Evolutionary conservation across 495 filamentous ascomycete species (phyloP).

Genomic region (Hypoxylon rickii): DNA sequence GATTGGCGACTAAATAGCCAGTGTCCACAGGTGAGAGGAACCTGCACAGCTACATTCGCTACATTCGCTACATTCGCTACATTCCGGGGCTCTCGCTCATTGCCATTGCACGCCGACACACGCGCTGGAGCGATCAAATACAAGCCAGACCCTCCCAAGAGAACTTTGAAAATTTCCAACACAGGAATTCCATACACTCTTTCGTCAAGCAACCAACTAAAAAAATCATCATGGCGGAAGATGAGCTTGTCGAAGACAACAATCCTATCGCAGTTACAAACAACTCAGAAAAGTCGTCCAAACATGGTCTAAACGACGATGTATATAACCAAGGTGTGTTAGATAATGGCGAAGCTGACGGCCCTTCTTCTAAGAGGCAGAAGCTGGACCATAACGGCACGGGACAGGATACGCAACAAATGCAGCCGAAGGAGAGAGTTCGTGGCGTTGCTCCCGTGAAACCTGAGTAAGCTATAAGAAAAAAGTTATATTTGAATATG

Average conservation of each 20-base stretch:
- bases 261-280: not conserved
- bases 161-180: constrained; percentile 4
- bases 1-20: too few relatives aligned
- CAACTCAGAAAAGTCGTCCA: constrained; percentile 12
- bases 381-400: constrained; percentile 31
- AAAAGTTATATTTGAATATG: constrained; percentile 16
- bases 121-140: too few relatives aligned
- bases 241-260: not conserved
- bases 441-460: constrained; percentile 84
- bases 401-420: constrained; percentile 38
- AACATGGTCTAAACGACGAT: constrained; percentile 14
- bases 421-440: constrained; percentile 46
- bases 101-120: too few relatives aligned
- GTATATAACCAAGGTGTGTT: constrained; percentile 1
- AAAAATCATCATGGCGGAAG: constrained; percentile 10
- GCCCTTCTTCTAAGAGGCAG: constrained; percentile 38
- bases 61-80: too few relatives aligned
- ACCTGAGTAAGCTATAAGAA: constrained; percentile 80
- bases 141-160: too few relatives aligned
- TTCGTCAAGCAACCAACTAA: too few relatives aligned
- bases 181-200: not conserved
- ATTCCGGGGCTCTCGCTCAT: too few relatives aligned
- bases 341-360: constrained; percentile 17
- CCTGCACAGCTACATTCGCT: too few relatives aligned
- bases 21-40: too few relatives aligned